Base-by-base conservation (phyloP, 2,329 filamentous ascomycete genomes). In the Talaromyces marneffei region DNA sequence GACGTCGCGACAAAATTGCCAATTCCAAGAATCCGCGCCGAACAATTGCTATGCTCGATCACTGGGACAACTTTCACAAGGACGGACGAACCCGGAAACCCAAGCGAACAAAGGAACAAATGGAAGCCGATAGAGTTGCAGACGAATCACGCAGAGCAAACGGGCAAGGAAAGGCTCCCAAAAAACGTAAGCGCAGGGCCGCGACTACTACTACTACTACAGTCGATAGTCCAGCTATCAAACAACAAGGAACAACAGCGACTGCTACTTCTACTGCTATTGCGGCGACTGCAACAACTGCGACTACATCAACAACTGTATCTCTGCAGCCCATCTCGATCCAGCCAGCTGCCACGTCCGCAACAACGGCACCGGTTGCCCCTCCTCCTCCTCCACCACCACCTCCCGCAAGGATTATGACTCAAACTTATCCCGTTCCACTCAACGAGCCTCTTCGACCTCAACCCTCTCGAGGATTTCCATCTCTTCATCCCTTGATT, bases 1-100 rank as follows among this genome's bases (percentile, higher is more conserved):
- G 71, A 18, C 71, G 73, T 52, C 73, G 69, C 18, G 66, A 73
- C 54, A 77, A 77, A 63, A 77, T 78, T 46, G 68, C 70, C 46
- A 75, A 77, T 59, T 77, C 76, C 20, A 77, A 78, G 66, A 78
- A 78, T 54, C 76, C 76, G 4, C 76, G 76, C 61, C 71, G 76
- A 29, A 78, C 76, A 8, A 74, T 77, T 64, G 76, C 76, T 46
- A 78, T 78, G 76, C 70, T 78, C 27, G 74, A 77, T 62, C 76
- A 78, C 64, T 78, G 76, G 76, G 74, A 70, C 20, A 74, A 75
- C 25, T 78, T 78, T 68, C 77, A 77, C 59, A 67, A 69, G 12
- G 75, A 77, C 65, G 76, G 76, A 31, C 72, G 75, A n/a, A 75
- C 72, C 20, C 72, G 76, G 35, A 77, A 77, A 57, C 76, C 76